phyloP scores from a whole-genome alignment of 192 early-diverging fungal genomes.

The Dissophora ornata region DNA sequence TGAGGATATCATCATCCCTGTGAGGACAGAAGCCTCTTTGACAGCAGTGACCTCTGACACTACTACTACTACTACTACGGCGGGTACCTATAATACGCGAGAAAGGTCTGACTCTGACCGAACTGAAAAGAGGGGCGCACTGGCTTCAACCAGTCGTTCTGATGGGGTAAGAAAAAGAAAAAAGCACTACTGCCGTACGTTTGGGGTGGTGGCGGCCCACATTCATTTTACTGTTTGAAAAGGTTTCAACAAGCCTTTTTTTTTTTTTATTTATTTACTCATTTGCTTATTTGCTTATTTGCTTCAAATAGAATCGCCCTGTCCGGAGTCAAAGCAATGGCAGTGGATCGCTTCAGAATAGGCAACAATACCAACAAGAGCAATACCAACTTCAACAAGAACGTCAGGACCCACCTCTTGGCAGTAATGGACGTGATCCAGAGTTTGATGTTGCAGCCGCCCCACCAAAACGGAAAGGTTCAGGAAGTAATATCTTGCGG shows the following conservation, averaged over 20 bases:
- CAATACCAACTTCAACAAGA: slow-evolving; percentile 4
- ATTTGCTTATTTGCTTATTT: background rate
- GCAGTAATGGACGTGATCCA: background rate
- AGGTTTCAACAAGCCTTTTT: too few relatives aligned
- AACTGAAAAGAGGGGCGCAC: too few relatives aligned
- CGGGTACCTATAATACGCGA: background rate
- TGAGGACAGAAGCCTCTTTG: background rate
- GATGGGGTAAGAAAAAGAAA: too few relatives aligned
- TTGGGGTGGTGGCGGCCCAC: too few relatives aligned
- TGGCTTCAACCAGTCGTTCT: too few relatives aligned
- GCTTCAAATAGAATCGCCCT: background rate
- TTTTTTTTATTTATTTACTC: too few relatives aligned
- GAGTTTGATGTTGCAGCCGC: background rate
- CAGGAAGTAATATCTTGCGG: slow-evolving; percentile 26
- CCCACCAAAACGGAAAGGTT: slow-evolving; percentile 19
- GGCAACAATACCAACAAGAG: slow-evolving; percentile 13
- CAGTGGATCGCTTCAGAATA: background rate
- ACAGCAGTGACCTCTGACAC: too few relatives aligned
- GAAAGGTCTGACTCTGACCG: slow-evolving; percentile 27
- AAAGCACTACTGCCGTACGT: too few relatives aligned
- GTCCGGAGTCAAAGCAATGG: background rate
- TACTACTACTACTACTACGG: background rate
- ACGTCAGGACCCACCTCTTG: background rate
- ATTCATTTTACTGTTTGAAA: too few relatives aligned
- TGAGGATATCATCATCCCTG: slow-evolving; percentile 14